Base-by-base conservation (phyloP, 2,329 filamentous ascomycete species). In the Hypocrella siamensis region DNA sequence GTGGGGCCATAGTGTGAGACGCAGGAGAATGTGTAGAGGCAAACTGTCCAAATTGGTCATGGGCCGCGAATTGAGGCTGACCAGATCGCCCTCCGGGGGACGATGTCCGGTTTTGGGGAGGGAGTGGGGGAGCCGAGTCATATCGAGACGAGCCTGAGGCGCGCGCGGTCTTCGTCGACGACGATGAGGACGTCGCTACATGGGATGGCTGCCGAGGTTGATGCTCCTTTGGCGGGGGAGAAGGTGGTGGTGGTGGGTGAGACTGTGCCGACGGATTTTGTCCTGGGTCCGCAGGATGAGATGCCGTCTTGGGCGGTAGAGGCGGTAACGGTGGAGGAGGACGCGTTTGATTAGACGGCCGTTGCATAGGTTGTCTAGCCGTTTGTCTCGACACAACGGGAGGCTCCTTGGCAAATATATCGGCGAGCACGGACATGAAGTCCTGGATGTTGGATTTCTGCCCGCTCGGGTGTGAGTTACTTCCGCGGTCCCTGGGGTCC, bases 361-460 rank as follows among this genome's bases (percentile, higher is more conserved):
- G 29, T 34, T 17, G 53, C 51, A 16, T 54, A 49, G n/a, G 55
- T 46, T 11, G 52, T 53, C 28, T 64, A 60, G 45, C 19, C 9
- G 67, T 65, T 40, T 75, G 75, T 42, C 75, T 76, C 21, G 85
- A 75, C 37, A 90, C 75, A 4, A 96, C 82, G 0, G 90, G 90
- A 7, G 90, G 90, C 46, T 98, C 90, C 56, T 92, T 93, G 24
- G 85, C 79, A 49, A 98, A 98, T 16, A 96, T 66, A 33, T 90
- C 83, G 42, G 79, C 71, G 4, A 98, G 58, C 18, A 93, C 79
- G 12, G 72, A 74, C 3, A 96, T 58, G 35, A 96, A 83, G 48
- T 93, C 85, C 26, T 79, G 60, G 3, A 94, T 61, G 19, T 75
- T 86, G 1, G 83, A 92, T 62, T 84, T 88, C 84, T 77, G 31